Percentiles rank a stretch among this genome's conserved stretches.
phyloP scores from a whole-genome alignment of 257 asterid genomes.

The Nicotiana noctiflora region DNA sequence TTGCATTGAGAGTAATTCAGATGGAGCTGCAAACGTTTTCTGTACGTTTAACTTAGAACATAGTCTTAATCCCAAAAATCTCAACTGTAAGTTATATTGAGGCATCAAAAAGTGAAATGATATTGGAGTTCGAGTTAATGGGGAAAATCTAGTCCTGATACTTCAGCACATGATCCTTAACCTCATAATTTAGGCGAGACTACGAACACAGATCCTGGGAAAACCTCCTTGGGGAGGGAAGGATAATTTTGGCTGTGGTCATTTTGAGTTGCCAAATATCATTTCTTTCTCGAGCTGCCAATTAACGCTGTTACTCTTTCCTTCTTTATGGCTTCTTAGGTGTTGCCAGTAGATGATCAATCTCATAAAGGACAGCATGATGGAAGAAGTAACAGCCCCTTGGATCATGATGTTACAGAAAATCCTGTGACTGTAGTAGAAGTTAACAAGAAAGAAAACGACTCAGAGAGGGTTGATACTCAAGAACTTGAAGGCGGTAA shows the following conservation, averaged over 20 bases:
- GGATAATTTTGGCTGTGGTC: not conserved
- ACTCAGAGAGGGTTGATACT: slow-evolving; percentile 23
- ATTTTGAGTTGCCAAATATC: not conserved
- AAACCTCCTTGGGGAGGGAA: not conserved
- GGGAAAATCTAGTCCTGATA: not conserved
- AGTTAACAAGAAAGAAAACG: slow-evolving; percentile 33
- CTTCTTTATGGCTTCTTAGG: slow-evolving; percentile 41
- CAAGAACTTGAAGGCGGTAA: slow-evolving; percentile 24
- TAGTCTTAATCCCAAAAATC: not conserved
- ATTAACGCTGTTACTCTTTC: slow-evolving; percentile 6
- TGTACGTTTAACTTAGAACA: not conserved
- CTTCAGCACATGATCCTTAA: slow-evolving; percentile 1
- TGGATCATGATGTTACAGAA: slow-evolving; percentile 26
- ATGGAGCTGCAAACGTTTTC: not conserved
- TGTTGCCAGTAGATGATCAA: slow-evolving; percentile 43
- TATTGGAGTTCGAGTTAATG: not conserved
- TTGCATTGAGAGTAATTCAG: not conserved
- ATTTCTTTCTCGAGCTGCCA: slow-evolving; percentile 17
- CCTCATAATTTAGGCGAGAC: slow-evolving; percentile 1
- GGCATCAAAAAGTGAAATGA: not conserved
- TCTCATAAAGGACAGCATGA: slow-evolving; percentile 42
- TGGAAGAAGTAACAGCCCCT: slow-evolving; percentile 33
- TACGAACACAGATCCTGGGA: not conserved
- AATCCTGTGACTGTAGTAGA: slow-evolving; percentile 20
- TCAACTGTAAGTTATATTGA: not conserved